Conservation (phyloP, 306 rosid species). For the Castanea sativa region DNA sequence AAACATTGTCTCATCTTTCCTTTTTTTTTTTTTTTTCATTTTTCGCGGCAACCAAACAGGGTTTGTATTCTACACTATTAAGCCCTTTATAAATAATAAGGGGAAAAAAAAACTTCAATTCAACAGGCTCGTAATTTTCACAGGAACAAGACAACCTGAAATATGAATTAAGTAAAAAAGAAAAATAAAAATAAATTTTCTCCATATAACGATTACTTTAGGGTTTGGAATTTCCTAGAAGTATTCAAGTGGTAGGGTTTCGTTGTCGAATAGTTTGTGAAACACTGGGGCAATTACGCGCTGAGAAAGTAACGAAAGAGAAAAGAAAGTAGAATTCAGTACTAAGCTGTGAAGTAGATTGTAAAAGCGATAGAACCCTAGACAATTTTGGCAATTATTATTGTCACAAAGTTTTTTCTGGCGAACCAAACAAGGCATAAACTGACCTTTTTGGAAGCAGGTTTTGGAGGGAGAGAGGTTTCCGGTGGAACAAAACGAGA, state of each 20-base stretch:
- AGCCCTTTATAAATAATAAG: background rate
- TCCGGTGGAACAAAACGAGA: constrained; percentile 63
- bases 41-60: background rate
- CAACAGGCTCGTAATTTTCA: background rate
- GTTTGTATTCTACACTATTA: background rate
- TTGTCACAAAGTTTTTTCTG: background rate
- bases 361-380: background rate
- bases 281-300: background rate
- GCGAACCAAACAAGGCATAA: constrained; percentile 1
- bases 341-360: background rate
- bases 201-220: background rate
- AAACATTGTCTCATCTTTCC: background rate
- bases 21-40: background rate
- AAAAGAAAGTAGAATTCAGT: background rate
- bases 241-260: background rate
- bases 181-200: background rate
- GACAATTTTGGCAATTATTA: background rate
- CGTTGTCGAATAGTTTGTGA: background rate
- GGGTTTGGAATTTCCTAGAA: background rate
- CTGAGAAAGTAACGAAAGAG: background rate
- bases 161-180: background rate
- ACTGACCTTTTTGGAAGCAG: constrained; percentile 43
- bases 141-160: background rate
- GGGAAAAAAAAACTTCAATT: background rate
- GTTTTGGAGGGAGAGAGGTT: constrained; percentile 29